A percentile compares a stretch with the other conserved stretches of the same genome.
Conservation (phyloP, 345 rosid species). For the Murraya koenigii region DNA sequence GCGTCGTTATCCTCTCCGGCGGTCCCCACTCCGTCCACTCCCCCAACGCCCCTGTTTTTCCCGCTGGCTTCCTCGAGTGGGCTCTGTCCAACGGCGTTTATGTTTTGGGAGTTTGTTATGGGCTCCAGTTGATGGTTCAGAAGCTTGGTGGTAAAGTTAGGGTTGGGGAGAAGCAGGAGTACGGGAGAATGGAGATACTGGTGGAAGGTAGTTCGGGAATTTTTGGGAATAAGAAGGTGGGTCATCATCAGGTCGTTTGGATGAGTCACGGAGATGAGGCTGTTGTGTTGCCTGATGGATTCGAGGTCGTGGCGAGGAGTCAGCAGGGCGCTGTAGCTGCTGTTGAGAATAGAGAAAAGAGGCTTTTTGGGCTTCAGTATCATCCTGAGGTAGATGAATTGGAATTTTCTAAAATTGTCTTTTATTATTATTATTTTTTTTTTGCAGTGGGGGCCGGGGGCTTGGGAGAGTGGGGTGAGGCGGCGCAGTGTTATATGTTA, state of each 20-base stretch:
- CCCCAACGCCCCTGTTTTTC: conserved; percentile 63
- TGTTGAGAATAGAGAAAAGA: conserved; percentile 54
- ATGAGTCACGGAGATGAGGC: conserved; percentile 99
- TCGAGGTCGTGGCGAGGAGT: conserved; percentile 71
- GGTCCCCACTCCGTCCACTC: conserved; percentile 95
- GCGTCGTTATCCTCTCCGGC: conserved; percentile 87
- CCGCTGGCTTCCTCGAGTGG: conserved; percentile 75
- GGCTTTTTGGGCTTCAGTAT: conserved; percentile 86
- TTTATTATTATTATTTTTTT: background rate
- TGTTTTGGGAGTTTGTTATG: conserved; percentile 85
- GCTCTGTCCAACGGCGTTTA: conserved; percentile 50
- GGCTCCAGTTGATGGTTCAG: conserved; percentile 83
- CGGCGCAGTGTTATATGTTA: background rate
- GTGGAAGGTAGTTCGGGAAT: conserved; percentile 52
- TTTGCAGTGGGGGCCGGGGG: too few species aligned
- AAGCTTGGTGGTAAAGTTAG: conserved; percentile 74
- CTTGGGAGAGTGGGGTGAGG: too few species aligned
- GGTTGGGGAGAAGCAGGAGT: conserved; percentile 81
- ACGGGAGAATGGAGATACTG: conserved; percentile 92
- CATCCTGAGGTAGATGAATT: conserved; percentile 76
- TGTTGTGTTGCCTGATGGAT: conserved; percentile 62
- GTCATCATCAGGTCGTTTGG: conserved; percentile 84
- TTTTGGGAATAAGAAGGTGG: conserved; percentile 59
- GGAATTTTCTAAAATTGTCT: background rate
- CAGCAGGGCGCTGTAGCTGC: conserved; percentile 84